These are phyloP conservation scores for Cryptomeria japonica DNA, from an alignment of 75 land plant species.

Conservation along the genomic window DNA sequence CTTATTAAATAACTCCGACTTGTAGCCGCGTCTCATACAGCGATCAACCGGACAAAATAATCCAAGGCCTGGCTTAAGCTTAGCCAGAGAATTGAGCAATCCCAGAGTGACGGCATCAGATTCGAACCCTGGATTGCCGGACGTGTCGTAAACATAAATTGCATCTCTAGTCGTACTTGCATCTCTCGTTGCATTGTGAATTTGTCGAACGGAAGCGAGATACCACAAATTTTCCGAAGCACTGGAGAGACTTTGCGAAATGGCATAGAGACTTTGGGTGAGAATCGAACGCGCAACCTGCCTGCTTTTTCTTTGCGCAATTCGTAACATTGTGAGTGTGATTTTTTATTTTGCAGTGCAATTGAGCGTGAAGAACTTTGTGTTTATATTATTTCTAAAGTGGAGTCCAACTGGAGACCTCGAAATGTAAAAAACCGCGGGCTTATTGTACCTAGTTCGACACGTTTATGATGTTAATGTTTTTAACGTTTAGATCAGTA, in stretches of 20 bases:
- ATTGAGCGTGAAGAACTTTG: too few relatives aligned
- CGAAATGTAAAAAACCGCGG: not conserved
- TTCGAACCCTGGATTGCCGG: slow-evolving; percentile 15
- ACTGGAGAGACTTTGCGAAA: not conserved
- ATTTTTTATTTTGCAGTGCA: not conserved
- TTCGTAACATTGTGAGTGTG: not conserved
- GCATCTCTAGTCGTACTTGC: slow-evolving; percentile 18
- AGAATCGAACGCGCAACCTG: not conserved
- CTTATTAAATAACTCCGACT: slow-evolving; percentile 21
- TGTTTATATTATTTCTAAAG: too few relatives aligned
- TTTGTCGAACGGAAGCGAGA: not conserved
- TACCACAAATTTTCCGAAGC: not conserved
- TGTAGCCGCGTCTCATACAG: slow-evolving; percentile 4
- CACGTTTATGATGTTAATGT: not conserved
- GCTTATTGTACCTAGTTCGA: not conserved
- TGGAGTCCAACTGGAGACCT: not conserved
- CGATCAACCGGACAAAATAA: slow-evolving; percentile 30
- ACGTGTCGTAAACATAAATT: slow-evolving; percentile 27
- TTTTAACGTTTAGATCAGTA: not conserved
- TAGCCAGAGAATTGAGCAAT: slow-evolving; percentile 23
- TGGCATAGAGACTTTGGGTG: not conserved
- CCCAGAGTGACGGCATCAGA: slow-evolving; percentile 31
- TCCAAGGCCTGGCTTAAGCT: slow-evolving; percentile 24
- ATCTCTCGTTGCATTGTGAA: not conserved
- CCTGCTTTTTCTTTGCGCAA: not conserved